These are phyloP conservation scores for Hibiscus syriacus DNA, from an alignment of 345 rosid genomes.

Conservation along the genomic window DNA sequence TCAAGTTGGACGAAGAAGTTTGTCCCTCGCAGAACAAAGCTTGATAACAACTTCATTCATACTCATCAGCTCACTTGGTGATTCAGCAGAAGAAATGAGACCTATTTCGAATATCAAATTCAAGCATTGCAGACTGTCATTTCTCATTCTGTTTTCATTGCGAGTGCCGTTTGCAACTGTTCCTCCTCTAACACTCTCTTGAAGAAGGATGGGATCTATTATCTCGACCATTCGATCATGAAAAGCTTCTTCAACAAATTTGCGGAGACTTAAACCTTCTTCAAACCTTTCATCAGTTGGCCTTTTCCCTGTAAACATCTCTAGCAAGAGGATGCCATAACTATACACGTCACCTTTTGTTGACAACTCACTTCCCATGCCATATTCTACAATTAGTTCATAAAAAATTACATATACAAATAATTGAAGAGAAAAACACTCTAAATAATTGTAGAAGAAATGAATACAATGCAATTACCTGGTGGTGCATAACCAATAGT, in stretches of 20 bases:
- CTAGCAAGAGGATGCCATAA: neutral
- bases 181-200: neutral
- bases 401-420: neutral
- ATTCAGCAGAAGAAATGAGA: neutral
- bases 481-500: conserved; percentile 4
- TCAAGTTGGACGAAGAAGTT: neutral
- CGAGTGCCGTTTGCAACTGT: neutral
- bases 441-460: neutral
- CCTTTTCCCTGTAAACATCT: neutral
- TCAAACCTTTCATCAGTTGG: neutral
- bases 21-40: neutral
- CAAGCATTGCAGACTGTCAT: neutral
- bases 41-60: neutral
- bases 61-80: neutral
- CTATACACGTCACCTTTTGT: neutral
- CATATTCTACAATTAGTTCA: neutral
- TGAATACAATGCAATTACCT: neutral
- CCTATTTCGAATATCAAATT: neutral
- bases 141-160: neutral
- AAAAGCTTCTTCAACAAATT: neutral
- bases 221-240: neutral
- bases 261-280: neutral
- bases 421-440: neutral
- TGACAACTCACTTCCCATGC: neutral
- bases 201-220: neutral